A percentile compares a stretch with the other conserved stretches of the same genome.
phyloP scores from a whole-genome alignment of 2,329 filamentous ascomycete species.

The Geosmithia morbida region DNA sequence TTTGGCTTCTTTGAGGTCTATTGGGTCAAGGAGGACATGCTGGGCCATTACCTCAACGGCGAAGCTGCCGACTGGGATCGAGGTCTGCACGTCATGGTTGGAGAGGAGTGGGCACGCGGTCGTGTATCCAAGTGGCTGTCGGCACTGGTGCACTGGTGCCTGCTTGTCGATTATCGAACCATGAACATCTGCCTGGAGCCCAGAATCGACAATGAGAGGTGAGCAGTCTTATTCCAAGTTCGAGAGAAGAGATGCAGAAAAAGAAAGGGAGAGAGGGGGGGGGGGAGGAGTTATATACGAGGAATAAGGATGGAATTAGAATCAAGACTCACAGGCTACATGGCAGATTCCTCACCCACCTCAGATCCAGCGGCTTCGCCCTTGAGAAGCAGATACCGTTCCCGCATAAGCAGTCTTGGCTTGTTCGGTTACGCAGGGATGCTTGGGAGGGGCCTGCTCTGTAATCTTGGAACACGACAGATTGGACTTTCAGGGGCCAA shows the following conservation, averaged over 20 bases:
- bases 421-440: slow-evolving; percentile 68
- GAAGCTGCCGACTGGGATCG: slow-evolving; percentile 69
- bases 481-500: background rate
- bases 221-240: too few species aligned
- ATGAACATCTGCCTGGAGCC: slow-evolving; percentile 78
- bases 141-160: slow-evolving; percentile 76
- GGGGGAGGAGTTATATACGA: too few species aligned
- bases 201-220: slow-evolving; percentile 83
- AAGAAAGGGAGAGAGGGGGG: background rate
- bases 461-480: background rate
- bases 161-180: slow-evolving; percentile 64
- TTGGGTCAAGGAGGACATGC: slow-evolving; percentile 85
- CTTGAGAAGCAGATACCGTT: slow-evolving; percentile 79
- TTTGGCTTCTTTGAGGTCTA: slow-evolving; percentile 98
- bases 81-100: slow-evolving; percentile 77
- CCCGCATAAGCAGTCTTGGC: slow-evolving; percentile 82
- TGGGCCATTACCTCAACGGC: slow-evolving; percentile 51
- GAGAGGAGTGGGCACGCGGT: slow-evolving; percentile 83
- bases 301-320: too few species aligned
- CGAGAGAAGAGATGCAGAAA: too few species aligned
- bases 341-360: slow-evolving; percentile 38
- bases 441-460: slow-evolving; percentile 54
- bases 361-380: slow-evolving; percentile 63
- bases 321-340: background rate
- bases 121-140: slow-evolving; percentile 72